phyloP scores from a whole-genome alignment of 306 rosid species.

The Corylus heterophylla region DNA sequence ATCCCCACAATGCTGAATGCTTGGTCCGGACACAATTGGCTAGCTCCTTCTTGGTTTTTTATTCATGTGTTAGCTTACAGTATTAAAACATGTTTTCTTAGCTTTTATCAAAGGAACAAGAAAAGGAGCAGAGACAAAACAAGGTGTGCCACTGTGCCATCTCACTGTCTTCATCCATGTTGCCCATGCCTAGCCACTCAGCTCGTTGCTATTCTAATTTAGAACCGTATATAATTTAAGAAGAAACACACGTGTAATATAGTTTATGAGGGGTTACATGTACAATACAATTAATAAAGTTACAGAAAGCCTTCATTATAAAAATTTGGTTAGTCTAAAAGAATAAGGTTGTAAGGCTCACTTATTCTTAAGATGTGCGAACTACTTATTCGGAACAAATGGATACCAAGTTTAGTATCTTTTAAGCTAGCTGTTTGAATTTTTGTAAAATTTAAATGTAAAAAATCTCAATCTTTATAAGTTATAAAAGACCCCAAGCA shows the following conservation, averaged over 20 bases:
- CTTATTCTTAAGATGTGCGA: no score
- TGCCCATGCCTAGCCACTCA: slow-evolving; percentile 7
- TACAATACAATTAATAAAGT: background rate
- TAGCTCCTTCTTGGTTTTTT: background rate
- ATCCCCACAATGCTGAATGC: background rate
- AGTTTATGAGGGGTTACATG: background rate
- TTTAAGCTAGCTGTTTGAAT: no score
- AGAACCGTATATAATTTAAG: background rate
- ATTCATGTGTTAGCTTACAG: background rate
- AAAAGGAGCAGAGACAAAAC: slow-evolving; percentile 35
- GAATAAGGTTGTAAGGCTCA: no score
- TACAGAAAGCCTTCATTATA: background rate
- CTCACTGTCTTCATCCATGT: slow-evolving; percentile 27
- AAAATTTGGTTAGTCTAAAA: no score
- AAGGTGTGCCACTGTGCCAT: slow-evolving; percentile 35
- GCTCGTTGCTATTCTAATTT: background rate
- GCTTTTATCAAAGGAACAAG: background rate
- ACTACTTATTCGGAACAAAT: no score
- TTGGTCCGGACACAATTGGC: slow-evolving; percentile 5
- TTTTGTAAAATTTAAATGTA: no score
- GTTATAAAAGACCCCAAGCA: no score
- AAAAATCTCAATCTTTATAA: no score
- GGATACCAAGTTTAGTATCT: no score
- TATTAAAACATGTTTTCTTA: background rate
- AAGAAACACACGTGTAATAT: background rate